Evolutionary conservation across 2,329 filamentous ascomycete species (phyloP).

Genomic region (Stromatinia cepivora): DNA sequence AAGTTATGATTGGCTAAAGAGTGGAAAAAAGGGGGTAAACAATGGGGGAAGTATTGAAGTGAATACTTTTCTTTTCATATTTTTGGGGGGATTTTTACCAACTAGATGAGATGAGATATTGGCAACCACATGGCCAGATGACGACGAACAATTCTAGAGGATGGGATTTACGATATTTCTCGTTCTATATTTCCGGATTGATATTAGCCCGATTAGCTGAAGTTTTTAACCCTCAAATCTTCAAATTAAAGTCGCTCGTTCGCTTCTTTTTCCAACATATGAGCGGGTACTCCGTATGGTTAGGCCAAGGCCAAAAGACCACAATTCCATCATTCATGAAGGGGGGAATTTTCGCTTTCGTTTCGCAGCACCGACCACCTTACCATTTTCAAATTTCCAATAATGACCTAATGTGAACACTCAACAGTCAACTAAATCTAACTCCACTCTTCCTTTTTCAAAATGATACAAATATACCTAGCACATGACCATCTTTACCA

Average conservation of each 20-base stretch:
- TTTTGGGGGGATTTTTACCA: neutral
- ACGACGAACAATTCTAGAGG: neutral
- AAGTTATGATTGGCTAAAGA: conserved; percentile 9
- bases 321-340: conserved; percentile 18
- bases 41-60: conserved; percentile 4
- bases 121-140: conserved; percentile 14
- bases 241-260: conserved; percentile 18
- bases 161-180: conserved; percentile 3
- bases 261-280: neutral
- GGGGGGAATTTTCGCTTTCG: conserved; percentile 14
- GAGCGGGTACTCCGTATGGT: conserved; percentile 3
- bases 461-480: neutral
- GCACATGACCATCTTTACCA: conserved; percentile 1
- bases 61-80: conserved; percentile 2
- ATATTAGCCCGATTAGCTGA: neutral
- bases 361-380: conserved; percentile 17
- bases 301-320: neutral
- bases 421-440: neutral
- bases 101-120: conserved; percentile 6
- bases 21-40: neutral
- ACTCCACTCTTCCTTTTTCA: conserved; percentile 8
- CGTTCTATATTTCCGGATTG: conserved; percentile 18
- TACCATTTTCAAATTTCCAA: neutral
- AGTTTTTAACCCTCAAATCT: neutral
- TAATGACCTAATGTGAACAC: neutral